phyloP scores from a whole-genome alignment of 768 basidiomycete species.

The Nidularia pulvinata region DNA sequence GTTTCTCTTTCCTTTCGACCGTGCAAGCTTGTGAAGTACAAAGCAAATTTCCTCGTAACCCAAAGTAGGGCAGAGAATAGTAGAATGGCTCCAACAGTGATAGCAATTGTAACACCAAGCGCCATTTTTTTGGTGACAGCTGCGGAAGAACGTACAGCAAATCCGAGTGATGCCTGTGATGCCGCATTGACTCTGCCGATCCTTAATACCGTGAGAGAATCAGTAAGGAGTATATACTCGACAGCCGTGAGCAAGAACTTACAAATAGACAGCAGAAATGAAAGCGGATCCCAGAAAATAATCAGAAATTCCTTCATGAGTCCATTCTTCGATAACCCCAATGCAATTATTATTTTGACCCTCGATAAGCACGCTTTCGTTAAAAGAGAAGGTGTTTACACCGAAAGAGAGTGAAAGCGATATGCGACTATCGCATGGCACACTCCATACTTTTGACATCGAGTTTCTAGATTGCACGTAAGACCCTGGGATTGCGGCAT shows the following conservation, averaged over 20 bases:
- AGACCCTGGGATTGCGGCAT: not conserved
- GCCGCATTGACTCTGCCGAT: no score
- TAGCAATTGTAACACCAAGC: no score
- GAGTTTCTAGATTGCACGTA: not conserved
- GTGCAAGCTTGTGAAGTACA: no score
- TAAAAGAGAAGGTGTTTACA: not conserved
- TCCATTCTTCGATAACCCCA: not conserved
- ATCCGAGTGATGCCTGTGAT: no score
- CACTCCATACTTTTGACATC: not conserved
- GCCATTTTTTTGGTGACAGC: no score
- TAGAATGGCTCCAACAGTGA: no score
- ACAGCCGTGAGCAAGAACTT: not conserved
- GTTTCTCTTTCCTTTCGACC: no score
- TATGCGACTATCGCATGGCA: not conserved
- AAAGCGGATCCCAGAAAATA: not conserved
- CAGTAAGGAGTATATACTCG: no score
- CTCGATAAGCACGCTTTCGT: not conserved
- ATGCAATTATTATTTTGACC: not conserved
- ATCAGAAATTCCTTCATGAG: not conserved
- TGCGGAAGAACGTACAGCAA: no score
- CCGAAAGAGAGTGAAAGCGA: not conserved
- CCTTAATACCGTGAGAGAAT: no score
- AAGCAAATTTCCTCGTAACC: no score
- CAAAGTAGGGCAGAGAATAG: no score
- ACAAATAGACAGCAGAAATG: not conserved